Evolutionary conservation across 1,139 yeast species (phyloP), one percentile per base, ranked within the genome.

Genomic region (Magnusiomyces tetraspermus): DNA sequence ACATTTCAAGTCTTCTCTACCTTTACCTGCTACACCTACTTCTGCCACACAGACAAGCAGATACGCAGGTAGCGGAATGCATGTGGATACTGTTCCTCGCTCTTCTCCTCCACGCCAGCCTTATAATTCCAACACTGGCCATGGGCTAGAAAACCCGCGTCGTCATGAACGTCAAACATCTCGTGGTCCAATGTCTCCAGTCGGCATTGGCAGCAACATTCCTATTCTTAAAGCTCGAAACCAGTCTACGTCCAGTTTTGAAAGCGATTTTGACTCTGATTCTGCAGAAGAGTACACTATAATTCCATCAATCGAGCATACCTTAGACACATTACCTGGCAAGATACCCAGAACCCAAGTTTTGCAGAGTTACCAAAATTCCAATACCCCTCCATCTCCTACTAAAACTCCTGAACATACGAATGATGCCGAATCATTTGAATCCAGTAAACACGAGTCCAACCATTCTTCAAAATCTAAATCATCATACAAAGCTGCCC

Each of bases 401-500:
- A n/a, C n/a, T n/a, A n/a, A n/a, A n/a, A n/a, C n/a, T n/a, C n/a
- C n/a, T n/a, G n/a, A n/a, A n/a, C n/a, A n/a, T n/a, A n/a, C n/a
- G n/a, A n/a, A n/a, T n/a, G n/a, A n/a, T n/a, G n/a, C n/a, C n/a
- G n/a, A 28, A 28, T 6, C 31, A 28, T 11, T 8, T 11, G 31
- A 33, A 15, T 33, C 17, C 38, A 8, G n/a, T 19, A n/a, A 36
- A 5, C 19, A 17, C 15, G 15, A 36, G 6, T 13, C 24, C 42
- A 38, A n/a, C 6, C 22, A 38, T 21, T 38, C n/a, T 3, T 19
- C 42, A n/a, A 38, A 19, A 21, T n/a, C 22, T 21, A 6, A 19
- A 19, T 38, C 17, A 95, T 11, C 83, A 82, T 62, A 72, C 83
- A 61, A 62, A 66, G 59, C 51, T 61, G 63, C 59, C 55, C 61